A percentile compares a stretch with the other conserved stretches of the same genome.
These are phyloP conservation scores for Dioszegia crocea DNA, from an alignment of 768 basidiomycete species.

Conservation along the genomic window DNA sequence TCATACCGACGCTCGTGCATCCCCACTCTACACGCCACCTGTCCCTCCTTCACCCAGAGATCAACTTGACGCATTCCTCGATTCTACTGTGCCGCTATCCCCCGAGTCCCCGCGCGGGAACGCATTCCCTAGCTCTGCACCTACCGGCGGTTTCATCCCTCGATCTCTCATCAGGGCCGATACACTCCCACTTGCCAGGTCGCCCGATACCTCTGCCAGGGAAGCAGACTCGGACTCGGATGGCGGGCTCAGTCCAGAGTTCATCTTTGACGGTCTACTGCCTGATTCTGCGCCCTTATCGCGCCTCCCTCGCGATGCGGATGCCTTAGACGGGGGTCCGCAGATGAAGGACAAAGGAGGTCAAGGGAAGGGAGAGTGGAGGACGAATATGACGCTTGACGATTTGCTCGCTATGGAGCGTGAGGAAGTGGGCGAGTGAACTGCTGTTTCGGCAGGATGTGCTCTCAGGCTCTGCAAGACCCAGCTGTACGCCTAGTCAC, in stretches of 20 bases:
- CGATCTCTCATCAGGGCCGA: too few species aligned
- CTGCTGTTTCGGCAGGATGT: too few species aligned
- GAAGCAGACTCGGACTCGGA: not conserved
- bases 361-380: not conserved
- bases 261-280: not conserved
- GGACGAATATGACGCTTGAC: constrained; percentile 2
- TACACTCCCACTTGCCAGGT: too few species aligned
- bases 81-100: not conserved
- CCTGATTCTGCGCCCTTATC: not conserved
- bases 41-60: not conserved
- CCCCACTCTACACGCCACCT: not conserved
- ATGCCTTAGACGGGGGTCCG: not conserved
- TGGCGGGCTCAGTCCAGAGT: not conserved
- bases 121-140: too few species aligned
- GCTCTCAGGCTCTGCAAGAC: too few species aligned
- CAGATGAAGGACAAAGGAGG: constrained; percentile 1
- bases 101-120: too few species aligned
- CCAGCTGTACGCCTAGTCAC: not conserved
- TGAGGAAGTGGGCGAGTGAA: too few species aligned
- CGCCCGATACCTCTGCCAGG: too few species aligned
- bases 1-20: too few species aligned
- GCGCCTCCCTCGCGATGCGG: not conserved
- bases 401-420: constrained; percentile 4
- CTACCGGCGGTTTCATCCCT: too few species aligned
- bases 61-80: constrained; percentile 5